Base-by-base conservation (phyloP, 768 basidiomycete species). In the Suillus tomentosus region DNA sequence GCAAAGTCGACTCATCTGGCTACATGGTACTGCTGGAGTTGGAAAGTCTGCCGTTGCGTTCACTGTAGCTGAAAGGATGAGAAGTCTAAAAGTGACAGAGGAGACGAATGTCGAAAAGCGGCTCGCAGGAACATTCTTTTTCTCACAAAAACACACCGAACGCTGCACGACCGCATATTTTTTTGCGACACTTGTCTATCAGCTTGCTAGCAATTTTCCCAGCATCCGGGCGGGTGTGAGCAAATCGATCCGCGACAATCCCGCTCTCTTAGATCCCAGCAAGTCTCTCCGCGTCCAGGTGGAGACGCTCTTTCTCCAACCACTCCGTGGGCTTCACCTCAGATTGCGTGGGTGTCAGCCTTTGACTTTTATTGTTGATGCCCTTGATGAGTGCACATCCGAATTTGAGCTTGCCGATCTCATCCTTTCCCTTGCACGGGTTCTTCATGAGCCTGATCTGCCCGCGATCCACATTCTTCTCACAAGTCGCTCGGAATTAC, bases 11-110 rank as follows among this genome's bases (percentile, higher is more conserved):
- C 27, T 53, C 17, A 53, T 53, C 10, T 53, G 51, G 51, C 27
- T 53, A 17, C 51, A 53, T 31, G 51, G 51, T 2, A 53, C 17
- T 1, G 51, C 27, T 2, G 51, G 51, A 4, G 27, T 53, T 17
- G 51, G 51, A 31, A 53, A 53, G 27, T 53, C 51, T 53, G 51
- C 51, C 2, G 27, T 53, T 31, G 51, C 27, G 17, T 53, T 53
- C 9, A 53, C 51, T 1, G 27, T 53, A 5, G 51, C 51, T 31
- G 51, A 31, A 5, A 31, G 5, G 27, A 53, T 53, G 51, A 31
- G 10, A 19, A 10, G 15, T 27, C 15, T 51, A 8, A 51, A 51
- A 27, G 24, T 51, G 1, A 15, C 24, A 8, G 15, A 51, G 3
- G 13, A 27, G 7, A 51, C 14, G 3, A 27, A 10, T 31, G 27